A percentile compares a stretch with the other conserved stretches of the same genome.
phyloP scores from a whole-genome alignment of 768 basidiomycete species.

The Trametes cingulata region DNA sequence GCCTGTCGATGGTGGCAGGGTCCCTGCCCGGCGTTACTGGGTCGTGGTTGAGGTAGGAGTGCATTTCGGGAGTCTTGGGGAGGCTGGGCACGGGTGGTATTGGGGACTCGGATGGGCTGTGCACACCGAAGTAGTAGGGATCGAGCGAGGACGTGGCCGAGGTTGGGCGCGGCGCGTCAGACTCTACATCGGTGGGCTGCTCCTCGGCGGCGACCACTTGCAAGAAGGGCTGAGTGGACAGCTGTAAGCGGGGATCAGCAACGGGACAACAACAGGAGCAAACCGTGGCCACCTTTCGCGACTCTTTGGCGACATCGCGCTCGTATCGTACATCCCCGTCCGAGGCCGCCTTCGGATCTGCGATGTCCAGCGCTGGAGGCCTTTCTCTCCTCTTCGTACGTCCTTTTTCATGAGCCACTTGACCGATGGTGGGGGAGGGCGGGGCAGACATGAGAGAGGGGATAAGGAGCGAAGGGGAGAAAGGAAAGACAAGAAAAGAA shows the following conservation, averaged over 20 bases:
- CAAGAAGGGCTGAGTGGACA: slow-evolving; percentile 42
- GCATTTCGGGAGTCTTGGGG: slow-evolving; percentile 65
- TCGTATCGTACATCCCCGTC: slow-evolving; percentile 44
- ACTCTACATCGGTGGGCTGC: slow-evolving; percentile 47
- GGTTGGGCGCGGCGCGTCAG: slow-evolving; percentile 57
- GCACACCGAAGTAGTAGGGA: slow-evolving; percentile 83
- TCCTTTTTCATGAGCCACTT: slow-evolving; percentile 40
- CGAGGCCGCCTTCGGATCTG: slow-evolving; percentile 37
- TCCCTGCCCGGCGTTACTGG: slow-evolving; percentile 75
- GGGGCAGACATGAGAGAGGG: slow-evolving; percentile 44
- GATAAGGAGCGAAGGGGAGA: slow-evolving; percentile 38
- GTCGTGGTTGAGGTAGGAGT: slow-evolving; percentile 39
- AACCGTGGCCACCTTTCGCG: slow-evolving; percentile 37
- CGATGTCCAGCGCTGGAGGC: slow-evolving; percentile 53
- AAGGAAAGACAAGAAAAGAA: slow-evolving; percentile 35
- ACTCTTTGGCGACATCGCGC: slow-evolving; percentile 34
- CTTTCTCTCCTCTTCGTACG: slow-evolving; percentile 49
- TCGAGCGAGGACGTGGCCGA: slow-evolving; percentile 83
- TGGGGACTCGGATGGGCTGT: slow-evolving; percentile 70
- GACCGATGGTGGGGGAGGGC: slow-evolving; percentile 41
- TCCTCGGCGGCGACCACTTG: slow-evolving; percentile 44
- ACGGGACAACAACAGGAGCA: slow-evolving; percentile 1
- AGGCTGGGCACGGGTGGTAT: slow-evolving; percentile 45
- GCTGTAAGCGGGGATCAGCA: slow-evolving; percentile 22
- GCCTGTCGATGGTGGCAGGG: slow-evolving; percentile 80